Conservation (phyloP, 176 grass and related monocot species). For the Triticum urartu region DNA sequence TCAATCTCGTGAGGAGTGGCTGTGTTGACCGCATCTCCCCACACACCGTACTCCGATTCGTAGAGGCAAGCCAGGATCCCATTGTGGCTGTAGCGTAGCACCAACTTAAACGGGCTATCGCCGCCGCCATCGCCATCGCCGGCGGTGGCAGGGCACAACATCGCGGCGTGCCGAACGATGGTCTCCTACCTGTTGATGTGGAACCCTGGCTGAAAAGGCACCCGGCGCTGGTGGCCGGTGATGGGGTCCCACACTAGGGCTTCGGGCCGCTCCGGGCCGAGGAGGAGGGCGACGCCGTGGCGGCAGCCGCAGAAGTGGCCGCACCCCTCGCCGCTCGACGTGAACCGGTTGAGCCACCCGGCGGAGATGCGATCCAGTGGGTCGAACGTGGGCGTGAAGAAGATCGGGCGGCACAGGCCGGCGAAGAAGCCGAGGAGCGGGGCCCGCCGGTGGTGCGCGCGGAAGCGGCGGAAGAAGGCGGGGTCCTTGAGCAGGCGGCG, state of each 20-base stretch:
- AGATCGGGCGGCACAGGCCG: background rate
- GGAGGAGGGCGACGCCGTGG: background rate
- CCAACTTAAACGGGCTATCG: conserved; percentile 8
- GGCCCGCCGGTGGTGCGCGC: background rate
- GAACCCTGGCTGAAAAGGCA: background rate
- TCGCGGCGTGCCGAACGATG: background rate
- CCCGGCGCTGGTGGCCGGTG: background rate
- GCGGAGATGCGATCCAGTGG: background rate
- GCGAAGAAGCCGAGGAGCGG: background rate
- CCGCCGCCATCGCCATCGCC: background rate
- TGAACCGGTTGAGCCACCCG: background rate
- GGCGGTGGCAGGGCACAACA: background rate
- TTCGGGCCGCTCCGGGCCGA: background rate
- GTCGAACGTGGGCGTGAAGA: background rate
- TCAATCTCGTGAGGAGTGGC: background rate
- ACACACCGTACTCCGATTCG: background rate
- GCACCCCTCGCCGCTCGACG: background rate
- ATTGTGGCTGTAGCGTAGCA: background rate
- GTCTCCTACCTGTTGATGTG: background rate
- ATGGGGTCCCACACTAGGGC: conserved; percentile 16
- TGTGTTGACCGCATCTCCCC: background rate
- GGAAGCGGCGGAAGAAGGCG: background rate
- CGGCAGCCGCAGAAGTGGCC: background rate
- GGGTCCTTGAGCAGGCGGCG: background rate
- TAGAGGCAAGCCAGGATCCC: background rate